phyloP scores from a whole-genome alignment of 345 rosid species.

The Passiflora organensis region DNA sequence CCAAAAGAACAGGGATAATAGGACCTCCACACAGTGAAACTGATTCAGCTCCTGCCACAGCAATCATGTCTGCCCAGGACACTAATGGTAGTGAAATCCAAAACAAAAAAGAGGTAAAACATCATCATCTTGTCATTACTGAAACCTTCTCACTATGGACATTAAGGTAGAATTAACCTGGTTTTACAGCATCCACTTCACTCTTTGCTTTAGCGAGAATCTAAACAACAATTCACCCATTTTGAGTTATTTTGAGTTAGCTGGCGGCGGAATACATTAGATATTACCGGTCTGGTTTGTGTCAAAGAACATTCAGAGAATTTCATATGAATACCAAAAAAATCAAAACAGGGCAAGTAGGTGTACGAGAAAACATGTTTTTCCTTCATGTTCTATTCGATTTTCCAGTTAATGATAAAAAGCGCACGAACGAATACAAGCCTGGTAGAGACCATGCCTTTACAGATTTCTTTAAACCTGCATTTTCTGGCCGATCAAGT shows the following conservation, averaged over 20 bases:
- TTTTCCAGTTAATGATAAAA: not conserved
- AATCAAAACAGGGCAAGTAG: not conserved
- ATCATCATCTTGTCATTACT: constrained; percentile 2
- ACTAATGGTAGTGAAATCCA: constrained; percentile 42
- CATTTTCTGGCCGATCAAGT: constrained; percentile 88
- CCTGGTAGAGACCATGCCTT: constrained; percentile 38
- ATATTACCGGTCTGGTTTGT: constrained; percentile 13
- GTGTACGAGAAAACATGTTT: not conserved
- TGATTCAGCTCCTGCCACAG: constrained; percentile 89
- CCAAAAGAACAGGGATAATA: constrained; percentile 52
- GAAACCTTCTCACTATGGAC: constrained; percentile 10
- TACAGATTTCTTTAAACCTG: constrained; percentile 71
- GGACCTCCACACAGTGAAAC: constrained; percentile 94
- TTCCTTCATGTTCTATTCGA: not conserved
- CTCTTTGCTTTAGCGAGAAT: constrained; percentile 74
- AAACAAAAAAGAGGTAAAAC: constrained; percentile 22
- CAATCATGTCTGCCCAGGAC: constrained; percentile 94
- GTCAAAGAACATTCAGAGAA: not conserved
- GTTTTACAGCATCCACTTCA: constrained; percentile 53
- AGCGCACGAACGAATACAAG: not conserved
- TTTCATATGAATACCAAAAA: constrained; percentile 6
- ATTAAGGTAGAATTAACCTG: constrained; percentile 40
- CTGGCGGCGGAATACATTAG: constrained; percentile 11
- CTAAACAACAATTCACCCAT: constrained; percentile 44
- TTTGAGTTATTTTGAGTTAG: constrained; percentile 39